Base-by-base conservation (phyloP, 106 monocot genomes). In the Apostasia ramifera region DNA sequence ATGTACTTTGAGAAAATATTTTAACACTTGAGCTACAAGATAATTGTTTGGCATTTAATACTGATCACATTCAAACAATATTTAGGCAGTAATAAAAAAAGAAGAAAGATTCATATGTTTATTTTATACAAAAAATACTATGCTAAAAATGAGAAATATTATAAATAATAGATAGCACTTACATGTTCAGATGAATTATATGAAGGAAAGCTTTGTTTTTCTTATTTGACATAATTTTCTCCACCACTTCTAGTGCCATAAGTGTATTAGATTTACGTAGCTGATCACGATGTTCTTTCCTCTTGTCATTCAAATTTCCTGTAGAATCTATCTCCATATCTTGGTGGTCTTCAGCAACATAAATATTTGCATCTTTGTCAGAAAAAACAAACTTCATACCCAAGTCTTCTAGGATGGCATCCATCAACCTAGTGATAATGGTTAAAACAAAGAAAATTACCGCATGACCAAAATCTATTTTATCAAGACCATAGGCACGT, bases 111-210 rank as follows among this genome's bases (percentile, higher is more conserved):
- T 26, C 26, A 26, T 26, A 26, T 26, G 26, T 26, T 26, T 26
- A 26, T 26, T 26, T 26, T 26, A 26, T 26, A 26, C 26, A 26
- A 26, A 26, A 26, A 26, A 26, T 26, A 26, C 26, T 26, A 26
- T 26, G 26, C 26, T 26, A 26, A 26, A 26, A 26, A 26, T 26
- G 26, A 26, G 26, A 26, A 26, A 26, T 26, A 26, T 26, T 26
- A 26, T 26, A 26, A 26, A 26, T 26, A 57, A 38, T 38, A 47
- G 55, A 55, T 13, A 74, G 3, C 47, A 40, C 82, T 45, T 92
- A 95, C 95, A 95, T 86, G 78, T 95, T 88, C 47, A 84, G 51
- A 78, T 74, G 70, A 71, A 89, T 69, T 26, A 95, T 78, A 59
- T 79, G 91, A 70, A 95, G 86, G 68, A 91, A 74, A 58, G 81